These are phyloP conservation scores for Filobasidium uniguttulatum DNA, from an alignment of 1,284 basidiomycete genomes.

Conservation along the genomic window DNA sequence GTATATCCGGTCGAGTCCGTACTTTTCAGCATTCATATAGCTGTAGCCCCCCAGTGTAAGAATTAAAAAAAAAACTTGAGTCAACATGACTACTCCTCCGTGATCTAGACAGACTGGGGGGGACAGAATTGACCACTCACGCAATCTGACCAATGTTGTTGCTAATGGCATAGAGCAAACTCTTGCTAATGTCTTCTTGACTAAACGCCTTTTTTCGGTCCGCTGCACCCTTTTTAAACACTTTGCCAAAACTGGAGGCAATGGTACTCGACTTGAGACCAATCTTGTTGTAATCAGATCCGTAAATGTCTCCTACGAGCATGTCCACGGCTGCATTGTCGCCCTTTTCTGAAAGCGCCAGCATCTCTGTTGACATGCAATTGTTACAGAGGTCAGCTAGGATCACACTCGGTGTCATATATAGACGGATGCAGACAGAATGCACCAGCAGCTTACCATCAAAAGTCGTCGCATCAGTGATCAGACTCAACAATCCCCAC, in stretches of 20 bases:
- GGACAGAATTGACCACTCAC: slow-evolving; percentile 49
- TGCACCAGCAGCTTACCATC: slow-evolving; percentile 76
- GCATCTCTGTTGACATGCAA: slow-evolving; percentile 61
- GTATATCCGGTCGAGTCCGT: slow-evolving; percentile 91
- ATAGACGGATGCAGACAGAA: slow-evolving; percentile 10
- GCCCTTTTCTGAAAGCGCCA: slow-evolving; percentile 79
- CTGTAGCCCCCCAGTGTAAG: slow-evolving; percentile 38
- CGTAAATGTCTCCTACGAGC: slow-evolving; percentile 99
- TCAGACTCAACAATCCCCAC: slow-evolving; percentile 85
- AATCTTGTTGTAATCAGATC: slow-evolving; percentile 80
- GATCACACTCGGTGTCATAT: not conserved
- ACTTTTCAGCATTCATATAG: slow-evolving; percentile 99
- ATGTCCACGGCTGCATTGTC: slow-evolving; percentile 94
- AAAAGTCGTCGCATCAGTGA: slow-evolving; percentile 91
- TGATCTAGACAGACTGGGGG: not conserved
- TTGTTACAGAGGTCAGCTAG: not conserved
- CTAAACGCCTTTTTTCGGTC: slow-evolving; percentile 60
- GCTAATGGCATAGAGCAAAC: slow-evolving; percentile 85
- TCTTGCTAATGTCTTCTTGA: slow-evolving; percentile 88
- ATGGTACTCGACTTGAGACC: slow-evolving; percentile 96
- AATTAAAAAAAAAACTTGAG: not conserved
- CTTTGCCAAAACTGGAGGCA: slow-evolving; percentile 95
- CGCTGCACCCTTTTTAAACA: slow-evolving; percentile 62
- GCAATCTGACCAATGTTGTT: slow-evolving; percentile 99
- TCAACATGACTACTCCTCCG: not conserved